These are phyloP conservation scores for Wickerhamomyces ciferrii DNA, from an alignment of 805 yeast species.

Conservation along the genomic window DNA sequence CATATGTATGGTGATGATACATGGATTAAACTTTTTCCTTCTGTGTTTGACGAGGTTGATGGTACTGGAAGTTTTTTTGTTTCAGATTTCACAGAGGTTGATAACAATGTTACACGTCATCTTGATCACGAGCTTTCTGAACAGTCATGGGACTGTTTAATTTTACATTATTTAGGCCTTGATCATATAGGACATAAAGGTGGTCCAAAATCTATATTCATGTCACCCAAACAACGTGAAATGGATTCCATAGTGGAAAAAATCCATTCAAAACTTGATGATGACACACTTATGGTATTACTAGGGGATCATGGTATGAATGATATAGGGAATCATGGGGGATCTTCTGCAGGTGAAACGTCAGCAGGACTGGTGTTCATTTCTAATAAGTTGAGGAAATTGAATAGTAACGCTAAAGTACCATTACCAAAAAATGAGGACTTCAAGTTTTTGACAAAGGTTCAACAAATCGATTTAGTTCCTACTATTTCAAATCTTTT, in stretches of 20 bases:
- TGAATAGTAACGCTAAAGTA: constrained; percentile 11
- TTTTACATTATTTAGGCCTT: constrained; percentile 86
- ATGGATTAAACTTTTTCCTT: constrained; percentile 89
- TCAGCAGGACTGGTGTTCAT: constrained; percentile 74
- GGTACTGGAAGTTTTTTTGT: constrained; percentile 95
- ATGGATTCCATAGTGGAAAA: constrained; percentile 67
- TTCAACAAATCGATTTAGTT: constrained; percentile 82
- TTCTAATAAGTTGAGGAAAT: constrained; percentile 49
- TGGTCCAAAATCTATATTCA: constrained; percentile 76
- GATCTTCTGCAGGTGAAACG: constrained; percentile 89
- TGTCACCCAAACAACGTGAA: constrained; percentile 79
- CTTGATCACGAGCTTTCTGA: constrained; percentile 50
- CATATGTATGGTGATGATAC: constrained; percentile 97
- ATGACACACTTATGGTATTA: constrained; percentile 61
- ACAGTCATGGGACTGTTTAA: constrained; percentile 74
- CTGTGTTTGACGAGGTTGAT: constrained; percentile 57
- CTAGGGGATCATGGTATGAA: constrained; percentile 98
- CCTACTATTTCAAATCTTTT: constrained; percentile 74
- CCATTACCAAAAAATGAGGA: constrained; percentile 28
- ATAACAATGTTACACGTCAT: constrained; percentile 87
- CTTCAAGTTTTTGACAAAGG: constrained; percentile 45
- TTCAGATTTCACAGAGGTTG: constrained; percentile 92
- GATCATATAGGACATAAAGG: constrained; percentile 99
- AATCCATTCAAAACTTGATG: constrained; percentile 41
- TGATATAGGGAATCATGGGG: constrained; percentile 94